Percentiles rank a stretch among this genome's conserved stretches.
Evolutionary conservation across 495 filamentous ascomycete species (phyloP).

Genomic region (Neurospora sp.): DNA sequence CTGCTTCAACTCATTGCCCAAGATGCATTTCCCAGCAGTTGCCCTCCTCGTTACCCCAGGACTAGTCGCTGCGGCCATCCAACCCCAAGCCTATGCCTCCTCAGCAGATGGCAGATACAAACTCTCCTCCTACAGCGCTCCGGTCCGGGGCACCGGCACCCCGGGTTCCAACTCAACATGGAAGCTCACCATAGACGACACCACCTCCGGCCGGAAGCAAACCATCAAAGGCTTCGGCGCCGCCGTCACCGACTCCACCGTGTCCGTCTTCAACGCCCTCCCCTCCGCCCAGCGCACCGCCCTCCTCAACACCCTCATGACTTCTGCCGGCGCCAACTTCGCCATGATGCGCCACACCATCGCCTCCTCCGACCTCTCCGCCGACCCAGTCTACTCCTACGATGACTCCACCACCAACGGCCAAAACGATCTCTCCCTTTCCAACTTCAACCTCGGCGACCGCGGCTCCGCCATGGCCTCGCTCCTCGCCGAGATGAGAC

Average conservation of each 20-base stretch:
- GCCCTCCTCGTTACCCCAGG: constrained; percentile 12
- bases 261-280: constrained; percentile 39
- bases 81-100: constrained; percentile 29
- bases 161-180: constrained; percentile 35
- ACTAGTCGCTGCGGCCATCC: neutral
- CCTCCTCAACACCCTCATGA: constrained; percentile 39
- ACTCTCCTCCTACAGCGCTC: constrained; percentile 29
- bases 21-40: neutral
- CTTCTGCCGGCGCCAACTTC: constrained; percentile 37
- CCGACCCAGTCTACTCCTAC: constrained; percentile 41
- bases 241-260: constrained; percentile 46
- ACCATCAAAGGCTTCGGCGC: constrained; percentile 45
- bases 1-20: neutral
- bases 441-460: constrained; percentile 37
- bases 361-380: constrained; percentile 41
- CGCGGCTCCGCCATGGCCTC: constrained; percentile 44
- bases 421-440: constrained; percentile 29
- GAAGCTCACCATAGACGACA: constrained; percentile 41
- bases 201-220: constrained; percentile 35
- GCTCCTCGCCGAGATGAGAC: constrained; percentile 32
- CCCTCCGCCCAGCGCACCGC: constrained; percentile 25
- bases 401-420: constrained; percentile 31
- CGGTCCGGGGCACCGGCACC: constrained; percentile 31
- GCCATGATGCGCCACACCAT: constrained; percentile 45
- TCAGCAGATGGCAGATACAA: constrained; percentile 38